These are phyloP conservation scores for Wickerhamomyces silvicola DNA, from an alignment of 805 yeast species.

Conservation along the genomic window DNA sequence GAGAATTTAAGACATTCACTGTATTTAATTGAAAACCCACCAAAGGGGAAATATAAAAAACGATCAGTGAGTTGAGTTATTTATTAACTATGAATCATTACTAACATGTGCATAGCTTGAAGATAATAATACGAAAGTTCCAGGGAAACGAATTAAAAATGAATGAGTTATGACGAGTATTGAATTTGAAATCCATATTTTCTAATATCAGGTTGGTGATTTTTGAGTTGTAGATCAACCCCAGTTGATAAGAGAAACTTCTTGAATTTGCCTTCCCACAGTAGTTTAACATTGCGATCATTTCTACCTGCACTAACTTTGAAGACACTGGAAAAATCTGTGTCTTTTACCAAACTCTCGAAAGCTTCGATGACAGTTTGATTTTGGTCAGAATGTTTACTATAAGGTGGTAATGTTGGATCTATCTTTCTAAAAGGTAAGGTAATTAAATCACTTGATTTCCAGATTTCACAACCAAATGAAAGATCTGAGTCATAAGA, in stretches of 20 bases:
- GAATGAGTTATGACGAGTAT: conserved; percentile 53
- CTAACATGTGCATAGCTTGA: background rate
- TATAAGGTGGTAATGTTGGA: conserved; percentile 26
- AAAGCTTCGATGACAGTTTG: conserved; percentile 44
- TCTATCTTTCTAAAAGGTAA: conserved; percentile 11
- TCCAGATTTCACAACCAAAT: conserved; percentile 82
- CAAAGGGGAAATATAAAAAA: conserved; percentile 29
- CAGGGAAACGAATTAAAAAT: too few species aligned
- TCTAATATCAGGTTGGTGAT: conserved; percentile 39
- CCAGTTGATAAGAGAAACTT: conserved; percentile 80
- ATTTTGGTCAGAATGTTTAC: conserved; percentile 25
- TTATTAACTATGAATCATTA: too few species aligned
- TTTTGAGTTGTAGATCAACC: conserved; percentile 40
- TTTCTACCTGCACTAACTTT: conserved; percentile 67
- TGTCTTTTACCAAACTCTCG: conserved; percentile 41
- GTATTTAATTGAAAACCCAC: conserved; percentile 43
- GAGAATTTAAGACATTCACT: conserved; percentile 57
- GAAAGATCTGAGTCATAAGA: conserved; percentile 86
- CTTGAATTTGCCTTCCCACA: conserved; percentile 86
- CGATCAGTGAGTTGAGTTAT: conserved; percentile 13
- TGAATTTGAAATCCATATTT: conserved; percentile 57
- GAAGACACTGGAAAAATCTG: conserved; percentile 62
- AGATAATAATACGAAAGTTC: too few species aligned
- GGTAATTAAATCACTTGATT: conserved; percentile 22
- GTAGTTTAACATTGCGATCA: conserved; percentile 50